Evolutionary conservation across 805 yeast genomes (phyloP), one percentile per base, ranked within the genome.

Genomic region (Zygotorulaspora danielsina): DNA sequence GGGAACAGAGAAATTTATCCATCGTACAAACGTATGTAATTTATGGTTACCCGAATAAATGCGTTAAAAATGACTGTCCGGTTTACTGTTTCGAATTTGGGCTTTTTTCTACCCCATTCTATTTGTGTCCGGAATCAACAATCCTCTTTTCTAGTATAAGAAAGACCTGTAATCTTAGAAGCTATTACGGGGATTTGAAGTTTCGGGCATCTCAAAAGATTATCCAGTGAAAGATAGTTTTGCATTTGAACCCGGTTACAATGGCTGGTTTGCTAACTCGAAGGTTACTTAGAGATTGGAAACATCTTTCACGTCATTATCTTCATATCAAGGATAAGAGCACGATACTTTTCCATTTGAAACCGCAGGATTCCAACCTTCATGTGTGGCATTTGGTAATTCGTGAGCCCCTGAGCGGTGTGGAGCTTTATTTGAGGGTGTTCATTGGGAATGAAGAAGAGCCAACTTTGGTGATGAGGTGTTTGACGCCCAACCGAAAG

Each of bases 351-450:
- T 60, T 38, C 35, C 40, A 48, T 40, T 35, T 60, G 19, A 53
- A 49, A 35, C 66, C 66, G 19, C 63, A 60, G 35, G 66, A 61
- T 26, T 49, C 61, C 2, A 56, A 61, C 38, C 28, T 57, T n/a
- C 57, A 53, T 32, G 37, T 60, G 5, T 61, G 66, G 66, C 60
- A 60, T 44, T 36, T 60, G 19, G 55, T 59, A 1, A 16, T 60
- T 4, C 35, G 32, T 13, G 54, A 54, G 16, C 55, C 55, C 8
- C 13, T 15, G 3, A 40, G 45, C 2, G 39, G 19, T 3, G 18
- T 37, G 21, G 63, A 61, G 34, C 21, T 59, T 6, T 61, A 55
- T 38, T 32, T 55, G 12, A 32, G 56, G 25, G 36, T 58, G 2
- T 56, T 41, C 29, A 48, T 59, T 13, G 49, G 52, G 3, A 48